Evolutionary conservation across 202 grass and related monocot genomes (phyloP).

Genomic region (Schoenoplectus tabernaemontani): DNA sequence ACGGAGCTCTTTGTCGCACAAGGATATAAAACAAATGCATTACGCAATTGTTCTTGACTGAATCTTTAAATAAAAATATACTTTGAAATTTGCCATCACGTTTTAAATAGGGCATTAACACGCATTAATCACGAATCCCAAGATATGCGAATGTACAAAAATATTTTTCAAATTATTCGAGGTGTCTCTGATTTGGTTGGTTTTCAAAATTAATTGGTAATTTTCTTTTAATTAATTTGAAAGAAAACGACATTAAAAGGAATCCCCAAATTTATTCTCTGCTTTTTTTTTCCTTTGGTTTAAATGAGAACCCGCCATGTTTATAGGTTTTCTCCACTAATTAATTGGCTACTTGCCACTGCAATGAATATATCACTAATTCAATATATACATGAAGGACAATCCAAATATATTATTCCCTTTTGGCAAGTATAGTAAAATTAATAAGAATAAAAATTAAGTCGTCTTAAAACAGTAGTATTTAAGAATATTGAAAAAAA

Average conservation of each 20-base stretch:
- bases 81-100: neutral
- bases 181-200: neutral
- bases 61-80: neutral
- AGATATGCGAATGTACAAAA: neutral
- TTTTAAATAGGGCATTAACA: neutral
- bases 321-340: no score
- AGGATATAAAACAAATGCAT: neutral
- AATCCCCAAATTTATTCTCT: neutral
- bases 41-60: neutral
- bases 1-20: neutral
- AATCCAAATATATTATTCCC: neutral
- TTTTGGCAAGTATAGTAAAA: no score
- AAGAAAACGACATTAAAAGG: neutral
- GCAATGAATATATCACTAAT: no score
- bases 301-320: neutral
- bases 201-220: neutral
- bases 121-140: neutral
- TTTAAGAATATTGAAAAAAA: no score
- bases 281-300: neutral
- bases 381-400: neutral
- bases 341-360: no score
- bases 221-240: neutral
- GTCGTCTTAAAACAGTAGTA: no score
- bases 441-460: no score
- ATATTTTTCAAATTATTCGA: neutral